Base-by-base conservation (phyloP, 106 monocot genomes). In the Narthecium ossifragum region DNA sequence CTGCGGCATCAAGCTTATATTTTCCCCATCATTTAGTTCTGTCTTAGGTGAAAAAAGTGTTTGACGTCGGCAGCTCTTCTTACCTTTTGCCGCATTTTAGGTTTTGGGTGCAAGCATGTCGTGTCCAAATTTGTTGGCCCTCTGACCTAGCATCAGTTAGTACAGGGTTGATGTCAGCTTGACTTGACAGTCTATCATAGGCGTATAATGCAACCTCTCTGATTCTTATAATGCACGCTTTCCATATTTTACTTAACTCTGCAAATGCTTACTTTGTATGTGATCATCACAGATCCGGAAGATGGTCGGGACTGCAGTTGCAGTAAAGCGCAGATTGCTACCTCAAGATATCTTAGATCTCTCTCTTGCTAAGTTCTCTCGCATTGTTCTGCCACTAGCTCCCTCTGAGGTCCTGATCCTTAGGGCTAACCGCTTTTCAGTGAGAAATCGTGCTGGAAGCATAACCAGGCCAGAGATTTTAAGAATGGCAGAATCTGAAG, bases 241-340 rank as follows among this genome's bases (percentile, higher is more conserved):
- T n/a, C n/a, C n/a, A 61, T 70, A 52, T 26, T 55, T 43, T 29
- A 46, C 46, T 11, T 61, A 41, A 46, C 8, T 29, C 4, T 31
- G 30, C 6, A 20, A 20, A 6, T 21, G 18, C 17, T 31, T 47
- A 17, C 14, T 74, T 53, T 56, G 28, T 10, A 25, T 55, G 2
- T 50, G 27, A 41, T 27, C 23, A 14, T 46, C 20, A 34, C 79
- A 96, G 94, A 90, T 96, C 12, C 73, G 90, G 43, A 96, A 96
- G 69, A 96, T 96, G 94, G 86, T 96, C 33, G 94, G 83, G 26
- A 94, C 89, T 56, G 89, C 94, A 15, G 77, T 90, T 26, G 89
- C 94, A 29, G 86, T 89, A 22, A 90, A 86, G 64, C 79, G 89
- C 13, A 67, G 63, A 47, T 78, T 90, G 58, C 68, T 96, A 62